A percentile compares a stretch with the other conserved stretches of the same genome.
Evolutionary conservation across 2,329 filamentous ascomycete species (phyloP).

Genomic region (Colletotrichum tamarilloi): DNA sequence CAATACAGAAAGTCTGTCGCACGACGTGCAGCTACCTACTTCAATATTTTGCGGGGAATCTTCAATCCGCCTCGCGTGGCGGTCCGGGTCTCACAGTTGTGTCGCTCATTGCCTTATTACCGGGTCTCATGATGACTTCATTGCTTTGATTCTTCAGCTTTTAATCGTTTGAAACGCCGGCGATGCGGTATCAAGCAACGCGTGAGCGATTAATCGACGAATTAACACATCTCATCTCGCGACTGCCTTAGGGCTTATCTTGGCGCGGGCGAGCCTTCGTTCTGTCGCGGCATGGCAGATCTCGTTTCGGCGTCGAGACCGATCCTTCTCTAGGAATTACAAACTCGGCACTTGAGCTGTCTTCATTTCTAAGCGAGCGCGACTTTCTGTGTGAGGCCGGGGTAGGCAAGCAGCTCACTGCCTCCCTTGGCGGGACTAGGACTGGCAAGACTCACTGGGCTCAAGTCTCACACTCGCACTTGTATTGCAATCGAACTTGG

Average conservation of each 20-base stretch:
- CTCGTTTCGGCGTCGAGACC: not conserved
- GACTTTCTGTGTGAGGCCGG: not conserved
- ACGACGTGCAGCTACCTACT: constrained; percentile 18
- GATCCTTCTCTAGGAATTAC: not conserved
- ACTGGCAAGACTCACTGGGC: too few relatives aligned
- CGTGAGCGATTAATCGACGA: not conserved
- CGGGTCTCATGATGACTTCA: not conserved
- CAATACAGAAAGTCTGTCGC: constrained; percentile 23
- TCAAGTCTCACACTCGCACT: too few relatives aligned
- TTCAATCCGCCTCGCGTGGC: not conserved
- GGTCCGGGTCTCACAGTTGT: not conserved
- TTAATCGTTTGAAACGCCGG: not conserved
- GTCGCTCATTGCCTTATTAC: not conserved
- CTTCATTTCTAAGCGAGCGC: not conserved
- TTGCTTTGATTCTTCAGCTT: not conserved
- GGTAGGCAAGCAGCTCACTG: not conserved
- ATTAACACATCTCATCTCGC: not conserved
- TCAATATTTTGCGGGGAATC: constrained; percentile 19
- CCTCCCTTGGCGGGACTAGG: not conserved
- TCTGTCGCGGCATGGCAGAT: not conserved
- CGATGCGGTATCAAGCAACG: not conserved
- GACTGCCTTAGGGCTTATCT: constrained; percentile 15
- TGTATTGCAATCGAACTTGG: too few relatives aligned
- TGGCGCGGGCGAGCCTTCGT: constrained; percentile 1
- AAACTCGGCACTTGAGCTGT: not conserved